Percentiles rank a stretch among this genome's conserved stretches.
These are phyloP conservation scores for Anisogramma anomala DNA, from an alignment of 2,329 filamentous ascomycete species.

Conservation along the genomic window DNA sequence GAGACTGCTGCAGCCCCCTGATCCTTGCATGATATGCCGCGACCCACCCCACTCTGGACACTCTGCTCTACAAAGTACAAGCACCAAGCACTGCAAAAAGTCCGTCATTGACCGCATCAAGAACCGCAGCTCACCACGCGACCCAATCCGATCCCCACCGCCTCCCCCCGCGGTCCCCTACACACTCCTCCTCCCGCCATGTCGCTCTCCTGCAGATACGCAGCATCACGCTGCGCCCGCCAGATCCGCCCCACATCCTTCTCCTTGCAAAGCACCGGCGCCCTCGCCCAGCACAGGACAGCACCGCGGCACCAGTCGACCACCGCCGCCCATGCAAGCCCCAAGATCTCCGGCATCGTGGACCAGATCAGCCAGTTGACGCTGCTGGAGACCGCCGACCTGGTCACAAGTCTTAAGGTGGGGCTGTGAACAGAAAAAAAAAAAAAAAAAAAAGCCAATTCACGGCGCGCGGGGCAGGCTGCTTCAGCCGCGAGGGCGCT, in stretches of 20 bases:
- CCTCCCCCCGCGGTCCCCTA: conserved; percentile 2
- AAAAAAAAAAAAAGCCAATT: too few relatives aligned
- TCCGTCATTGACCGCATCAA: conserved; percentile 8
- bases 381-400: conserved; percentile 88
- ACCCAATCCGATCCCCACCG: conserved; percentile 1
- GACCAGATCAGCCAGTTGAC: conserved; percentile 99
- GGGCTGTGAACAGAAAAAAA: conserved; percentile 9
- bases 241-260: conserved; percentile 42
- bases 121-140: neutral
- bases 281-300: conserved; percentile 36
- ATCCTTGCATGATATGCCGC: conserved; percentile 12
- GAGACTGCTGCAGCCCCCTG: neutral
- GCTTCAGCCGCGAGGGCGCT: too few relatives aligned
- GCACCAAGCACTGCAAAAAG: too few relatives aligned
- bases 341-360: conserved; percentile 90
- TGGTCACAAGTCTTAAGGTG: conserved; percentile 94
- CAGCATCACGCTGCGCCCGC: conserved; percentile 52
- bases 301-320: conserved; percentile 81
- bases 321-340: conserved; percentile 43
- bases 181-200: conserved; percentile 27
- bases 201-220: conserved; percentile 52
- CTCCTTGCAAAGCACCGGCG: conserved; percentile 30
- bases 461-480: too few relatives aligned
- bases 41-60: too few relatives aligned
- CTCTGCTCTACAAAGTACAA: too few relatives aligned